Evolutionary conservation across 2,329 filamentous ascomycete genomes (phyloP), one percentile per base, ranked within the genome.

Genomic region (Aspergillus sp.): DNA sequence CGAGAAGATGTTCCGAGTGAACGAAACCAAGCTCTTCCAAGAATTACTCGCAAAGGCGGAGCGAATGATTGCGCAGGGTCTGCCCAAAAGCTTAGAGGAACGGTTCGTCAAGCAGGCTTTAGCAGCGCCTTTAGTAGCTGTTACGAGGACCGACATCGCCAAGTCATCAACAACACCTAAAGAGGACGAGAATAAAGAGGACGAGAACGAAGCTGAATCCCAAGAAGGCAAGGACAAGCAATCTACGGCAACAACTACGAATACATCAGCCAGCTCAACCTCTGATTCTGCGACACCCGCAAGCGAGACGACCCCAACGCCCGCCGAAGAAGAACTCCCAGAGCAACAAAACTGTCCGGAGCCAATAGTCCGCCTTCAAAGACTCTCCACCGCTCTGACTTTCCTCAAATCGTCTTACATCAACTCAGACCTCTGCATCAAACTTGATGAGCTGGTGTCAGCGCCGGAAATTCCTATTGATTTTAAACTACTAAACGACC

Each of bases 11-110:
- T 96, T 90, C 73, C 86, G 91, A 12, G 77, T 96, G 23, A 95
- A 82, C 65, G 83, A 90, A 67, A 77, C 81, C 12, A 96, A 92
- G 70, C 82, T 97, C 1, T 68, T 89, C 6, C 69, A 74, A 2
- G 81, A 88, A 55, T 69, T 98, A 1, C 62, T 93, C 6, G 69
- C 74, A 17, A 98, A 97, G 73, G 91, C 92, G 5, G 81, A 82
- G 60, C 81, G 80, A 5, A 89, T 96, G 81, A 80, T 82, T n/a
- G 74, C 77, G 4, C 78, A 76, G 1, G 85, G 87, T 0, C 76
- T 98, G 9, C 92, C 95, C 2, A 76, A 79, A 6, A 96, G 89
- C 65, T 84, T 99, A 81, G 93, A 97, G 70, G 90, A 95, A 47
- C 88, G 85, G 43, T 96, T 96, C 65, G 86, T 99, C 8, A 84